Evolutionary conservation across 1,284 basidiomycete species (phyloP), one percentile per base, ranked within the genome.

Genomic region (Ustilago vetiveriae): DNA sequence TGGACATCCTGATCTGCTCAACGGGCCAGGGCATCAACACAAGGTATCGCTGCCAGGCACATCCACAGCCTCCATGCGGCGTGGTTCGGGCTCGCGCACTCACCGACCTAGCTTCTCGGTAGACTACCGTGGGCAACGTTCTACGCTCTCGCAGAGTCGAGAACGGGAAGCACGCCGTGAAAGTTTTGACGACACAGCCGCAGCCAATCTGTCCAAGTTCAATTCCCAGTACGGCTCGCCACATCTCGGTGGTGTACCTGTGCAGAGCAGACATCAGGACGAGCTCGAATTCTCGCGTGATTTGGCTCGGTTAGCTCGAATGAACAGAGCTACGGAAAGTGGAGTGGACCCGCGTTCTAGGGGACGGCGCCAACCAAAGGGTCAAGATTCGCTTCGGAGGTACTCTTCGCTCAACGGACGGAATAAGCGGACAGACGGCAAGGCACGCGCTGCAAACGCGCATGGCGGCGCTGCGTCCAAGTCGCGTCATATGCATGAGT

Each of bases 41-140:
- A 70, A 65, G 42, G 60, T 70, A 13, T 65, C 52, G 23, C 45
- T 64, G 2, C 67, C 51, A 7, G 47, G 44, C 37, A 54, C 44
- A 6, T 62, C 60, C 24, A 60, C 59, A 13, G 49, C 47, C 27
- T 52, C 41, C 17, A 60, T 65, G 60, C 47, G 54, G 16, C 38
- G 48, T 11, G 66, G 67, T 0, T 65, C 60, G 1, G 60, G 46
- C 4, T 56, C 60, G n/a, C 45, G 52, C 22, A 38, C 67, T 14
- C 67, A 70, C 21, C 48, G 67, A 8, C 52, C 67, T n/a, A 70
- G 56, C 45, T 56, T 65, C 23, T 65, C 60, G 26, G 52, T 60
- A 23, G 67, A 70, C n/a, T 64, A 64, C 32, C 56, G 67, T 6
- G n/a, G 30, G 0, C 37, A 50, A 4, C 36, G 41, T 8, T 23